phyloP scores from a whole-genome alignment of 495 filamentous ascomycete genomes.

The Penicillium atrosanguineum region DNA sequence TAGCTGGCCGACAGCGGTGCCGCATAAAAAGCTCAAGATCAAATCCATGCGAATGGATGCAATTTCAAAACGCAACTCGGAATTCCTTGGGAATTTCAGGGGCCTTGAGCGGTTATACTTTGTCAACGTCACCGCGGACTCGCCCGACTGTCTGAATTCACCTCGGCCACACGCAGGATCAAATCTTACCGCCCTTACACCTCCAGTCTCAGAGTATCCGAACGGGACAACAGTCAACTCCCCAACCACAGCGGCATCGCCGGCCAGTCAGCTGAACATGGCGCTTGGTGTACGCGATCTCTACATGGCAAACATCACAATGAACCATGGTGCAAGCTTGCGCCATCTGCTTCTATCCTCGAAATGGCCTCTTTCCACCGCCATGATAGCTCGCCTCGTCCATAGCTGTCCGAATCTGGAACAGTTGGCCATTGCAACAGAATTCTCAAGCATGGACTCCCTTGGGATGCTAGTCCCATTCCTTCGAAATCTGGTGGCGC shows the following conservation, averaged over 20 bases:
- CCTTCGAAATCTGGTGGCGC: conserved; percentile 41
- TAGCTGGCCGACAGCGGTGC: conserved; percentile 42
- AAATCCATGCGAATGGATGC: conserved; percentile 45
- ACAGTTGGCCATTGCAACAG: conserved; percentile 52
- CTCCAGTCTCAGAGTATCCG: conserved; percentile 24
- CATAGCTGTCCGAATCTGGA: conserved; percentile 57
- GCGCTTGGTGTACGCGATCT: conserved; percentile 38
- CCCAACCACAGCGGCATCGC: conserved; percentile 22
- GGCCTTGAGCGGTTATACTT: conserved; percentile 48
- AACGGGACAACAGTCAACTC: conserved; percentile 21
- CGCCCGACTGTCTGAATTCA: conserved; percentile 29
- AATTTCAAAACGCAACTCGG: conserved; percentile 37
- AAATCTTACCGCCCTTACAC: conserved; percentile 26
- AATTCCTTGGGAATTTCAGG: conserved; percentile 36
- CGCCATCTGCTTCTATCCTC: conserved; percentile 57
- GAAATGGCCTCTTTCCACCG: conserved; percentile 51
- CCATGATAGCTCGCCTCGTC: conserved; percentile 49
- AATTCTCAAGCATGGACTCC: conserved; percentile 41
- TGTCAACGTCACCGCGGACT: conserved; percentile 35
- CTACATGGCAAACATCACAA: conserved; percentile 43
- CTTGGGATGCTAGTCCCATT: conserved; percentile 47
- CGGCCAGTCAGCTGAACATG: conserved; percentile 23
- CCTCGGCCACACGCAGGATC: conserved; percentile 16
- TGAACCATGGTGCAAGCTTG: conserved; percentile 50
- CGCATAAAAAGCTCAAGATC: conserved; percentile 21